Base-by-base conservation (phyloP, 23 red algal species). In the Chondrus crispus region DNA sequence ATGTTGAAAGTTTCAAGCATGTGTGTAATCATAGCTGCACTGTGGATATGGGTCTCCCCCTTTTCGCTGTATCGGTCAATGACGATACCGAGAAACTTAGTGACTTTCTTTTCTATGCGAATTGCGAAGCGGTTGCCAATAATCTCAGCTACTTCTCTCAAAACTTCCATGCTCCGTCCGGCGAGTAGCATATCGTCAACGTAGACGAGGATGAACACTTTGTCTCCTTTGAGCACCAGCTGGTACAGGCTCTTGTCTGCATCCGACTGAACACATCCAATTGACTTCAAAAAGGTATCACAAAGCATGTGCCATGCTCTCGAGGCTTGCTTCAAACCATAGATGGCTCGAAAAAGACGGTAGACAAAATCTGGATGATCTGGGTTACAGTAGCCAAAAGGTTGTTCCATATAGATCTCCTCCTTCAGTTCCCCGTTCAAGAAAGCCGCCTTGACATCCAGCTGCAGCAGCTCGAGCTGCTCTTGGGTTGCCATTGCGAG, bases 301-400 rank as follows among this genome's bases (percentile, higher is more conserved):
- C 85, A 20, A 22, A 36, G 20, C 22, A 7, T 43, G 19, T 83
- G 29, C 0, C 87, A 91, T 46, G 22, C 71, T 40, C 87, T 29
- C 26, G 74, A 71, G 18, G 87, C 87, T 54, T 91, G 87, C 52
- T 82, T 2, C 10, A 83, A 47, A 24, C 78, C 78, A 38, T 62
- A 62, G 22, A 83, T 10, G 24, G 46, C 51, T 16, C 57, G 29
- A 0, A 60, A n/a, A 53, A 83, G 46, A 53, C 28, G 33, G 12
- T 60, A 62, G 32, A 83, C 52, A n/a, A n/a, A 83, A 53, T 63
- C 32, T 45, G 28, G 28, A 9, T 0, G 24, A 35, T 20, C 40
- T 33, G 1, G 12, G n/a, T 83, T 32, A 33, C 24, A 0, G 2
- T 60, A 83, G 8, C 48, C 53, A n/a, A 60, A 22, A 28, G 50